Evolutionary conservation across 2,329 filamentous ascomycete species (phyloP).

Genomic region (Curvularia hawaiiensis): DNA sequence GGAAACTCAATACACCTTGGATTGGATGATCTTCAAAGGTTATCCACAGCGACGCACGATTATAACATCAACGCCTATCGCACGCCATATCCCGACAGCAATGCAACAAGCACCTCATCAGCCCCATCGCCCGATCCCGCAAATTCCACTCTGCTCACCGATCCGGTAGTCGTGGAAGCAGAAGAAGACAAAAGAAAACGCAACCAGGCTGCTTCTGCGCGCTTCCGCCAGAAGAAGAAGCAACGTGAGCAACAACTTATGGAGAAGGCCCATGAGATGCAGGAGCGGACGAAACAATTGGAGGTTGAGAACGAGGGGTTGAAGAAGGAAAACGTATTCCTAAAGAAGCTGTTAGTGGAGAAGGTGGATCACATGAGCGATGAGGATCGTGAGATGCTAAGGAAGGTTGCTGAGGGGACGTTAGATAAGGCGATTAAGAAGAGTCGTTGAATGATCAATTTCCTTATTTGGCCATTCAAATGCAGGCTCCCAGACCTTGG

Average conservation of each 20-base stretch:
- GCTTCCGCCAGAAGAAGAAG: conserved; percentile 96
- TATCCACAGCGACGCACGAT: conserved; percentile 34
- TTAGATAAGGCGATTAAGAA: conserved; percentile 11
- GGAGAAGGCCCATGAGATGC: conserved; percentile 67
- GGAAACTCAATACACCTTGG: conserved; percentile 25
- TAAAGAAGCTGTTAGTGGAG: conserved; percentile 43
- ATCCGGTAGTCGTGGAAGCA: conserved; percentile 53
- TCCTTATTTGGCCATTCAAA: neutral
- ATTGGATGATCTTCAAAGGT: conserved; percentile 39
- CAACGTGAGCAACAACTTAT: conserved; percentile 81
- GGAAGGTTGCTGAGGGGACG: conserved; percentile 31
- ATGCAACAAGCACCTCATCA: conserved; percentile 36
- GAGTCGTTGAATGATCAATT: neutral
- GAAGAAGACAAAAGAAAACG: conserved; percentile 90
- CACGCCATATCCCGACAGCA: conserved; percentile 43
- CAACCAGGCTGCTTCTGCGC: conserved; percentile 86
- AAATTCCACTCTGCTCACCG: conserved; percentile 21
- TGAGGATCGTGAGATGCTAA: conserved; percentile 38
- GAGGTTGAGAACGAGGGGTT: conserved; percentile 56
- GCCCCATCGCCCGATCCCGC: conserved; percentile 31
- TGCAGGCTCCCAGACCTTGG: neutral
- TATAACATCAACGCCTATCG: conserved; percentile 35
- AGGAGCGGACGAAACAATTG: conserved; percentile 75
- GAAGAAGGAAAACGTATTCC: conserved; percentile 52
- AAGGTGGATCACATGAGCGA: conserved; percentile 49